Percentiles rank a stretch among this genome's conserved stretches.
phyloP scores from a whole-genome alignment of 2,329 filamentous ascomycete genomes.

The Colletotrichum endophyticum region DNA sequence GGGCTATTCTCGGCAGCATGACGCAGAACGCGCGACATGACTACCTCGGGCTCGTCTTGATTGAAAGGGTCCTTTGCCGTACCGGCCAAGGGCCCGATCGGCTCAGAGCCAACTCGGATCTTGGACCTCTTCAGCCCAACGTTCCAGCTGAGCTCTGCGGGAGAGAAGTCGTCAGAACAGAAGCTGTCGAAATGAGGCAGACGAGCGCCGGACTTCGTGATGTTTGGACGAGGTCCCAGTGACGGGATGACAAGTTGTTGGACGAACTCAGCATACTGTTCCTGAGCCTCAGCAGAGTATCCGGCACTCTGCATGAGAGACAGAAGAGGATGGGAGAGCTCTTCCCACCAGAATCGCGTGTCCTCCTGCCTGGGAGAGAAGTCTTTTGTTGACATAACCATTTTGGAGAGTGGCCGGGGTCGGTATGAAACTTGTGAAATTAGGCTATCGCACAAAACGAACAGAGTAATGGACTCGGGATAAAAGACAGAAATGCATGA shows the following conservation, averaged over 20 bases:
- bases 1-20: not conserved
- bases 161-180: slow-evolving; percentile 35
- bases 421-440: not conserved
- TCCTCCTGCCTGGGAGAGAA: not conserved
- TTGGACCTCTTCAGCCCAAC: slow-evolving; percentile 28
- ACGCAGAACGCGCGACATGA: slow-evolving; percentile 17
- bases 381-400: not conserved
- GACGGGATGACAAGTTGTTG: slow-evolving; percentile 8
- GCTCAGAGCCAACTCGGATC: slow-evolving; percentile 37
- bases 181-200: slow-evolving; percentile 16
- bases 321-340: slow-evolving; percentile 1
- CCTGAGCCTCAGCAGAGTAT: slow-evolving; percentile 3
- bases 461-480: not conserved
- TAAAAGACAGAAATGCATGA: not conserved
- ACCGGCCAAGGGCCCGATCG: slow-evolving; percentile 31
- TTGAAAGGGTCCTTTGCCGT: slow-evolving; percentile 29
- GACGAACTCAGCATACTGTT: not conserved
- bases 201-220: not conserved
- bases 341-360: not conserved
- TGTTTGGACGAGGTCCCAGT: not conserved
- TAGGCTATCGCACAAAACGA: not conserved
- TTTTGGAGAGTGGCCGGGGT: not conserved
- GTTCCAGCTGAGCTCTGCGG: slow-evolving; percentile 42
- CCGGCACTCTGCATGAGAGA: slow-evolving; percentile 16
- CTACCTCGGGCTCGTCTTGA: slow-evolving; percentile 15